Conservation (phyloP, 441 rosid species). For the Adansonia gregorii region DNA sequence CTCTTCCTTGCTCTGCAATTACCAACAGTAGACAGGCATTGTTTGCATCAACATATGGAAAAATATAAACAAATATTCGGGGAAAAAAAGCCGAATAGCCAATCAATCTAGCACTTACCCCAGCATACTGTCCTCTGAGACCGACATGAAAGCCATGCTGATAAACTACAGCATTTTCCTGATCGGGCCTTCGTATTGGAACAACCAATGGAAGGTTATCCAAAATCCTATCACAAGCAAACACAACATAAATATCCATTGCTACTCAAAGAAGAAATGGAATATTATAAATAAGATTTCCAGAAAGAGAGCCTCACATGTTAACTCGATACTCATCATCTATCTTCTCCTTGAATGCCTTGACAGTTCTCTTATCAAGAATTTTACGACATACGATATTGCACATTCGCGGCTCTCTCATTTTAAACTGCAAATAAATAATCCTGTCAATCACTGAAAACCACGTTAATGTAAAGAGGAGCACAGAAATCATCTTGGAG, state of each 20-base stretch:
- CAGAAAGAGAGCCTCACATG: constrained; percentile 58
- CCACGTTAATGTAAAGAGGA: constrained; percentile 1
- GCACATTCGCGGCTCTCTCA: constrained; percentile 89
- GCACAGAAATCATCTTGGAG: neutral
- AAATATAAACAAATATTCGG: neutral
- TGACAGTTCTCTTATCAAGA: constrained; percentile 60
- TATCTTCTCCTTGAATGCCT: constrained; percentile 79
- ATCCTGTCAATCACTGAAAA: constrained; percentile 27
- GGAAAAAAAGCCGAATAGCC: neutral
- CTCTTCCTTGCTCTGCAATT: constrained; percentile 67
- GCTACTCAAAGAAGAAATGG: neutral
- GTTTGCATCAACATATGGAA: constrained; percentile 20
- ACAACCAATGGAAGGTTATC: constrained; percentile 94
- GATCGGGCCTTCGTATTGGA: constrained; percentile 62
- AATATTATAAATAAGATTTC: neutral
- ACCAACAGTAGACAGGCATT: constrained; percentile 21
- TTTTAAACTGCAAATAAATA: constrained; percentile 65
- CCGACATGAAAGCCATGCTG: constrained; percentile 89
- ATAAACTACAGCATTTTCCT: constrained; percentile 59
- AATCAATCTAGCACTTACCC: constrained; percentile 52
- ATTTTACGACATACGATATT: constrained; percentile 57
- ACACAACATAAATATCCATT: constrained; percentile 15
- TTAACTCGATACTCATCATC: constrained; percentile 83
- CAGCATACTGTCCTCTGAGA: constrained; percentile 73
- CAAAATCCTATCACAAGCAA: constrained; percentile 65